A percentile compares a stretch with the other conserved stretches of the same genome.
These are phyloP conservation scores for Lichina pygmaea DNA, from an alignment of 495 filamentous ascomycete genomes.

Conservation along the genomic window DNA sequence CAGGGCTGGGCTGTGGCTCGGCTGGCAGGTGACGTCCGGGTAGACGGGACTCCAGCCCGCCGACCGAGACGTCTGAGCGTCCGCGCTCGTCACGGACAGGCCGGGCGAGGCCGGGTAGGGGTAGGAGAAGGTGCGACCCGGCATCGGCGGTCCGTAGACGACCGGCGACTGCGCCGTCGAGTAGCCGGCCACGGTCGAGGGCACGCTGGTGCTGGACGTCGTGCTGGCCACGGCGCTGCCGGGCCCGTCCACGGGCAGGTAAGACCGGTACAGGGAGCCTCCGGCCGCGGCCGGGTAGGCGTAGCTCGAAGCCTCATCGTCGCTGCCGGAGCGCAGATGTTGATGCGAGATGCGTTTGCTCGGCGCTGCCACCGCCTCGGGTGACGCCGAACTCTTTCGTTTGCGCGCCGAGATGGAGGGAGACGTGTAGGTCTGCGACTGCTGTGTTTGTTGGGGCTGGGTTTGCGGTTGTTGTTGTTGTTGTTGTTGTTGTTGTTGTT, in stretches of 20 bases:
- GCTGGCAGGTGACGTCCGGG: background rate
- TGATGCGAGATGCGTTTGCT: conserved; percentile 20
- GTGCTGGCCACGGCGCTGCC: conserved; percentile 15
- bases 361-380: conserved; percentile 13
- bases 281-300: conserved; percentile 11
- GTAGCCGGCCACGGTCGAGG: background rate
- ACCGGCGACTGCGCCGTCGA: background rate
- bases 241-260: conserved; percentile 15
- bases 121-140: background rate
- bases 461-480: too few species aligned
- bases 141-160: background rate
- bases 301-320: conserved; percentile 12
- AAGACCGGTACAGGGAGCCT: conserved; percentile 17
- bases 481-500: conserved; percentile 5
- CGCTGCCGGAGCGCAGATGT: conserved; percentile 16
- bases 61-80: background rate
- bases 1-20: background rate
- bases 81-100: background rate
- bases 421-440: conserved; percentile 11
- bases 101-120: background rate
- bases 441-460: conserved; percentile 3
- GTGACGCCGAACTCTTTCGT: conserved; percentile 23
- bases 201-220: conserved; percentile 2
- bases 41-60: background rate
- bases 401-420: conserved; percentile 17